These are phyloP conservation scores for Paraglomus occultum DNA, from an alignment of 192 early-diverging fungal species.

Conservation along the genomic window DNA sequence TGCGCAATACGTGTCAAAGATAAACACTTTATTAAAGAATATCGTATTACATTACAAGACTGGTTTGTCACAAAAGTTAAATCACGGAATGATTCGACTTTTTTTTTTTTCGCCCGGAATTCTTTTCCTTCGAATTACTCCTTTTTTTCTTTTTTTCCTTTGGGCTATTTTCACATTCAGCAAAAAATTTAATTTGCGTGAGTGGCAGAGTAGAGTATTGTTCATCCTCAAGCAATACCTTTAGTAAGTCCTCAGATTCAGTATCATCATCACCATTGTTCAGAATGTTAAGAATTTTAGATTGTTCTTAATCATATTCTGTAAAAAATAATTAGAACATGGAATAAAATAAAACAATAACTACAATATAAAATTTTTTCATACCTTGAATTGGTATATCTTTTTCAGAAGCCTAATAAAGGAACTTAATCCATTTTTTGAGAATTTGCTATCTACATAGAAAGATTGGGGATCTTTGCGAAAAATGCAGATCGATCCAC, in stretches of 20 bases:
- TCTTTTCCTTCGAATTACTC: constrained; percentile 7
- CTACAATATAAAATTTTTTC: not conserved
- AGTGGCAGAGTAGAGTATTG: constrained; percentile 1
- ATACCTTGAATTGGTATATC: constrained; percentile 23
- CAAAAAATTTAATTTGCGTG: constrained; percentile 2
- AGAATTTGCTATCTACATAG: constrained; percentile 20
- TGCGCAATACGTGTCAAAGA: too few species aligned
- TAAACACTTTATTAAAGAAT: too few species aligned
- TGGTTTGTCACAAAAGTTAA: too few species aligned
- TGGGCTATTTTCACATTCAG: not conserved
- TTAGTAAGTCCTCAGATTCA: not conserved
- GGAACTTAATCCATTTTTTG: constrained; percentile 3
- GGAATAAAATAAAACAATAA: not conserved
- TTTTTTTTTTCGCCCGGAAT: constrained; percentile 1
- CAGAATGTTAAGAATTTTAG: constrained; percentile 13
- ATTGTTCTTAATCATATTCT: constrained; percentile 12
- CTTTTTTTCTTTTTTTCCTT: constrained; percentile 2
- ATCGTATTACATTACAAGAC: too few species aligned
- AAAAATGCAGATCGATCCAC: constrained; percentile 24
- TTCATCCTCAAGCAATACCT: constrained; percentile 12
- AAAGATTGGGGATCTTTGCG: constrained; percentile 22
- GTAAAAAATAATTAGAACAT: constrained; percentile 2
- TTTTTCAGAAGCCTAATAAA: constrained; percentile 4
- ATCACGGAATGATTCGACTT: constrained; percentile 13
- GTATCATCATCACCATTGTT: not conserved